Evolutionary conservation across 192 early-diverging fungal genomes (phyloP).

Genomic region (Ambispora gerdemannii): DNA sequence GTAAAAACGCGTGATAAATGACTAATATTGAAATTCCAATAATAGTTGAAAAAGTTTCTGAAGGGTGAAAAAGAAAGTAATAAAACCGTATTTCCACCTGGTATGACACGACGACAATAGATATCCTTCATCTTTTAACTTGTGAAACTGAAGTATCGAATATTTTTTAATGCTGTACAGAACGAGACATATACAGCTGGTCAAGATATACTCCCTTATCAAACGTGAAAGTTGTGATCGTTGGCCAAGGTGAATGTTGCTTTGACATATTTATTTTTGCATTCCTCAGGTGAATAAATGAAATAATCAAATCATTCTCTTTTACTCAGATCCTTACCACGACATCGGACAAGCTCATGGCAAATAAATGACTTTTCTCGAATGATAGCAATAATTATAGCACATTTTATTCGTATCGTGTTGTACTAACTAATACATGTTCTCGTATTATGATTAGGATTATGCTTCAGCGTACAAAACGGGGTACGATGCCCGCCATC

Average conservation of each 20-base stretch:
- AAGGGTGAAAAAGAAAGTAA: slow-evolving; percentile 47
- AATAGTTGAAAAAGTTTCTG: slow-evolving; percentile 70
- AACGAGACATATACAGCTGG: slow-evolving; percentile 78
- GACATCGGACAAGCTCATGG: slow-evolving; percentile 56
- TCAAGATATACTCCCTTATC: slow-evolving; percentile 68
- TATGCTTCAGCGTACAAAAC: slow-evolving; percentile 86
- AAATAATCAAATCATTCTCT: neutral
- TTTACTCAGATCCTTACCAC: slow-evolving; percentile 66
- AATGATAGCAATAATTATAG: neutral
- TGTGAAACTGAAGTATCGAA: neutral
- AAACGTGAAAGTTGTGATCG: slow-evolving; percentile 79
- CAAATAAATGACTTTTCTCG: slow-evolving; percentile 8
- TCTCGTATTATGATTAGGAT: too few species aligned
- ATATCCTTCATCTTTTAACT: neutral
- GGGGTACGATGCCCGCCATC: slow-evolving; percentile 80
- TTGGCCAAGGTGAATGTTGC: slow-evolving; percentile 78
- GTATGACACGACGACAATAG: slow-evolving; percentile 13
- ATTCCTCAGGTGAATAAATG: neutral
- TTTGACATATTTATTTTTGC: neutral
- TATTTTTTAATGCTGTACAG: slow-evolving; percentile 31
- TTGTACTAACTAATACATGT: neutral
- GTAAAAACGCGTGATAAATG: neutral
- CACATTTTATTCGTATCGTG: neutral
- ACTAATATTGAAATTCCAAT: slow-evolving; percentile 2
- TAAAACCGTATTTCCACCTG: slow-evolving; percentile 70